Evolutionary conservation across 2,329 filamentous ascomycete species (phyloP).

Genomic region (Didymella sp.): DNA sequence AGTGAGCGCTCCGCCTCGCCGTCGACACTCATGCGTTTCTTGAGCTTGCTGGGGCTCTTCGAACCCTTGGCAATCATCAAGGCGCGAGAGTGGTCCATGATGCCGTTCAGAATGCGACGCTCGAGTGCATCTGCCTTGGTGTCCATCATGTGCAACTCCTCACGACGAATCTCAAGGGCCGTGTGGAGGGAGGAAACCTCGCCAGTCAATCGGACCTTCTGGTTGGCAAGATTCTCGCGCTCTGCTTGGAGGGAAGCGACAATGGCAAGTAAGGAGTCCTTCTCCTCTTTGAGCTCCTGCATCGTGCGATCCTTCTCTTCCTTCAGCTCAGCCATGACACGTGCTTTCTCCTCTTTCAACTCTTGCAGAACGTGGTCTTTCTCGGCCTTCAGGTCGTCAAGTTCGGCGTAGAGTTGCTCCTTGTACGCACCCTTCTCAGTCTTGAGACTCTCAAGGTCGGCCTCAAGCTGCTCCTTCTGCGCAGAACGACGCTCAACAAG

Average conservation of each 20-base stretch:
- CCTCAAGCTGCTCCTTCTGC: slow-evolving; percentile 67
- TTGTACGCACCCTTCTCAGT: slow-evolving; percentile 66
- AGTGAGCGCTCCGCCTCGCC: slow-evolving; percentile 44
- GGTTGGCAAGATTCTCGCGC: slow-evolving; percentile 75
- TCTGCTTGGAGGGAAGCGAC: slow-evolving; percentile 69
- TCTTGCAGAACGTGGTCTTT: slow-evolving; percentile 51
- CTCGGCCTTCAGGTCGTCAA: slow-evolving; percentile 54
- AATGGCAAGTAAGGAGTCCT: slow-evolving; percentile 57
- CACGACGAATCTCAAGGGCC: slow-evolving; percentile 83
- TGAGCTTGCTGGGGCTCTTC: slow-evolving; percentile 46
- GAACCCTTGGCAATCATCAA: slow-evolving; percentile 76
- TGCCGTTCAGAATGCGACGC: slow-evolving; percentile 89
- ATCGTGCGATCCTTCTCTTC: slow-evolving; percentile 47
- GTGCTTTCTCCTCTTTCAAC: slow-evolving; percentile 53
- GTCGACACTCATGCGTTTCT: slow-evolving; percentile 45
- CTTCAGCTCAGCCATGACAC: slow-evolving; percentile 43
- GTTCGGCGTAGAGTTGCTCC: slow-evolving; percentile 61
- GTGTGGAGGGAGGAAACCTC: slow-evolving; percentile 93
- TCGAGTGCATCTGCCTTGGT: slow-evolving; percentile 85
- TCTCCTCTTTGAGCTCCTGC: slow-evolving; percentile 50
- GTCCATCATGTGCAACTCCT: slow-evolving; percentile 93
- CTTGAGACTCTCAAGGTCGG: slow-evolving; percentile 55
- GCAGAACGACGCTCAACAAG: slow-evolving; percentile 78
- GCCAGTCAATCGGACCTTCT: slow-evolving; percentile 80
- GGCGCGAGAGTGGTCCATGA: slow-evolving; percentile 93